phyloP scores from a whole-genome alignment of 345 rosid species.

The Hibiscus syriacus region DNA sequence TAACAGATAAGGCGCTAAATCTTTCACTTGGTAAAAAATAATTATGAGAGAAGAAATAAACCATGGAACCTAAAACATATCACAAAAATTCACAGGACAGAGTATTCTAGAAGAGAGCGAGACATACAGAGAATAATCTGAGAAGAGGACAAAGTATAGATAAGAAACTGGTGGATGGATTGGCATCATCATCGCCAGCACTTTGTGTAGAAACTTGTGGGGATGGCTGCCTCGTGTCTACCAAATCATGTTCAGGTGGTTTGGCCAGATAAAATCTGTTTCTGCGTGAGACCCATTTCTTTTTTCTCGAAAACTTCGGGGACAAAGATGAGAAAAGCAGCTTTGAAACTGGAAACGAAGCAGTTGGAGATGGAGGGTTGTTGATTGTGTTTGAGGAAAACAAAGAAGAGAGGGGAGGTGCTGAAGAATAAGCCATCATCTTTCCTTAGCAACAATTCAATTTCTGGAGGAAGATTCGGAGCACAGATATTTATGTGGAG shows the following conservation, averaged over 20 bases:
- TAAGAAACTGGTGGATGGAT: conserved; percentile 46
- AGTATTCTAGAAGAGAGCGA: not conserved
- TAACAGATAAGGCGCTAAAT: too few species aligned
- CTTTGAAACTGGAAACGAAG: conserved; percentile 16
- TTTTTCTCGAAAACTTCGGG: not conserved
- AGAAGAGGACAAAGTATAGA: conserved; percentile 77
- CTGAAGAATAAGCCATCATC: not conserved
- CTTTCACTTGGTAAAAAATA: too few species aligned
- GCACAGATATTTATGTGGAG: not conserved
- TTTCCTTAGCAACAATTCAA: not conserved
- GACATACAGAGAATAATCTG: conserved; percentile 62
- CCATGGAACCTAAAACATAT: too few species aligned
- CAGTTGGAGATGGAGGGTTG: not conserved
- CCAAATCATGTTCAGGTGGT: conserved; percentile 20
- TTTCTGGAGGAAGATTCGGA: not conserved
- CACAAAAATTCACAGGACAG: too few species aligned
- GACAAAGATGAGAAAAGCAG: conserved; percentile 7
- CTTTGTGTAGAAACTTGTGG: not conserved
- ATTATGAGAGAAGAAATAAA: not conserved
- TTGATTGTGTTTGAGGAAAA: not conserved
- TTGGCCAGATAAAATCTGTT: conserved; percentile 21
- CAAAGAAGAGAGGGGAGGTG: not conserved
- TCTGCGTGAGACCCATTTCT: conserved; percentile 21
- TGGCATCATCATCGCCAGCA: conserved; percentile 3
- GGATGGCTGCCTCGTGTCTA: conserved; percentile 2